These are phyloP conservation scores for Candida morakotiae DNA, from an alignment of 805 yeast species.

Conservation along the genomic window DNA sequence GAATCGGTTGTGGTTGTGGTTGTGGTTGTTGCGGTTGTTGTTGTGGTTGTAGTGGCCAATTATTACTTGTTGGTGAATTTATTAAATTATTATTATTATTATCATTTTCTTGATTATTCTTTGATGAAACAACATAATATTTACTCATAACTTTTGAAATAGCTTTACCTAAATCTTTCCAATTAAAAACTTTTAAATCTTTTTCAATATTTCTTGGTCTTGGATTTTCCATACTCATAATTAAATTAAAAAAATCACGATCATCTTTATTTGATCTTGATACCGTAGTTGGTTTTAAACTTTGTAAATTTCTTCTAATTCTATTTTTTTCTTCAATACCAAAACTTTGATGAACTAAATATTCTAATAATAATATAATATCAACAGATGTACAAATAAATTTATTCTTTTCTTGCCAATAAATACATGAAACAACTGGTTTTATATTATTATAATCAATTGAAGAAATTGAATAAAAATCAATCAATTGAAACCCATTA, in stretches of 20 bases:
- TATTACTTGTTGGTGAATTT: not conserved
- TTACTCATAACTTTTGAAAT: constrained; percentile 55
- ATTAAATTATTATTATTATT: not conserved
- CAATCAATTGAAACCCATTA: constrained; percentile 27
- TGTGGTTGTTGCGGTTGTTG: not conserved
- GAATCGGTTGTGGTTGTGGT: not conserved
- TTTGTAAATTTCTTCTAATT: constrained; percentile 62
- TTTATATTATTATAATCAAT: constrained; percentile 33
- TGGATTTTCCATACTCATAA: constrained; percentile 62
- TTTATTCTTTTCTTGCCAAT: constrained; percentile 46
- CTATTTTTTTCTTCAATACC: constrained; percentile 68
- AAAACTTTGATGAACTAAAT: constrained; percentile 50
- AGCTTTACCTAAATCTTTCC: constrained; percentile 53
- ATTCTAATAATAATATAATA: constrained; percentile 52
- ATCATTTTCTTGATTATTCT: no score
- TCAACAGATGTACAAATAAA: constrained; percentile 64
- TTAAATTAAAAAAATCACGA: constrained; percentile 30
- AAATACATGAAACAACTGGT: constrained; percentile 56
- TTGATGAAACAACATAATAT: constrained; percentile 32
- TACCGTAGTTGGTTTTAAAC: constrained; percentile 57
- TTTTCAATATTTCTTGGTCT: constrained; percentile 68
- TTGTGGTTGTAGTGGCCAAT: not conserved
- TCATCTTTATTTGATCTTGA: constrained; percentile 39
- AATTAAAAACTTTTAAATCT: constrained; percentile 62
- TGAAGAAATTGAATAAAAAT: constrained; percentile 32